These are phyloP conservation scores for Zygoascus meyerae DNA, from an alignment of 1,139 yeast genomes.

Conservation along the genomic window DNA sequence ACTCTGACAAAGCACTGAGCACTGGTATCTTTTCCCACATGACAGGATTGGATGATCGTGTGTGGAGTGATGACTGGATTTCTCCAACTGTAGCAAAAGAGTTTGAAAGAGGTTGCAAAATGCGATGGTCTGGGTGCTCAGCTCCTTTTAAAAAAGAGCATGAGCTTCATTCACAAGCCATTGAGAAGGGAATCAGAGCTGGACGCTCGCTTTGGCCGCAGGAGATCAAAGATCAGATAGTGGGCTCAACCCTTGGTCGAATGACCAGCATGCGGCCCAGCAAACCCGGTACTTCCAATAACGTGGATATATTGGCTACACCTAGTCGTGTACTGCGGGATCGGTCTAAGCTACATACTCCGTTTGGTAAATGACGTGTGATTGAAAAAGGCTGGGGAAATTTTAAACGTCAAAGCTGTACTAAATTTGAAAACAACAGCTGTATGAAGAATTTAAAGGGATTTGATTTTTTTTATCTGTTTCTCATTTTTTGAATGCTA, in stretches of 20 bases:
- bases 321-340: constrained; percentile 25
- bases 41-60: constrained; percentile 53
- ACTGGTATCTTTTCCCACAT: constrained; percentile 79
- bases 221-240: constrained; percentile 21
- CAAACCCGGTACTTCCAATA: background rate
- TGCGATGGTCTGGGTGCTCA: constrained; percentile 43
- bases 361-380: background rate
- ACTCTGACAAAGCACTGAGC: constrained; percentile 74
- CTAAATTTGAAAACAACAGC: too few relatives aligned
- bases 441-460: too few relatives aligned
- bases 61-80: constrained; percentile 49
- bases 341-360: constrained; percentile 14
- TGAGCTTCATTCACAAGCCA: constrained; percentile 41
- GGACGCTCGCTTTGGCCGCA: constrained; percentile 66
- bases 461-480: too few relatives aligned
- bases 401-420: too few relatives aligned
- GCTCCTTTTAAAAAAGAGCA: constrained; percentile 8
- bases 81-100: constrained; percentile 59
- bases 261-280: constrained; percentile 17
- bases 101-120: constrained; percentile 62
- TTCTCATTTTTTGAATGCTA: too few relatives aligned
- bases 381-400: background rate
- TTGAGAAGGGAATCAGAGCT: constrained; percentile 58
- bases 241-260: constrained; percentile 16
- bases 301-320: constrained; percentile 19